Percentiles rank a stretch among this genome's conserved stretches.
These are phyloP conservation scores for Strobilomyces confusus DNA, from an alignment of 768 basidiomycete genomes.

Conservation along the genomic window DNA sequence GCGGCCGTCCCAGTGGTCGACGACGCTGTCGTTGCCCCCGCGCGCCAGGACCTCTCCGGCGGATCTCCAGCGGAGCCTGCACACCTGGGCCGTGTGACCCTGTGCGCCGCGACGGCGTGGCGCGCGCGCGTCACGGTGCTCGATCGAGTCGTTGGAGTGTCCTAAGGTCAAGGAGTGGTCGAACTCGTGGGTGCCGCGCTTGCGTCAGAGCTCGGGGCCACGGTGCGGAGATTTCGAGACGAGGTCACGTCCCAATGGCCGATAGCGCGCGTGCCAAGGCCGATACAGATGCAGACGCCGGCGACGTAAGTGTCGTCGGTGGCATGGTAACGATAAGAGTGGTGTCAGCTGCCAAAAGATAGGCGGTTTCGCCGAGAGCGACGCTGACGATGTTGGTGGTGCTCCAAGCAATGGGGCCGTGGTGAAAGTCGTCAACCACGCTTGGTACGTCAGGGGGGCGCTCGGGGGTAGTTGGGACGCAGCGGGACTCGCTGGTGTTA, in stretches of 20 bases:
- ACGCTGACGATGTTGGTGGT: conserved; percentile 84
- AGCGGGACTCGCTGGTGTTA: conserved; percentile 66
- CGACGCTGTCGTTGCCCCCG: conserved; percentile 96
- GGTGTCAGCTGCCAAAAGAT: conserved; percentile 92
- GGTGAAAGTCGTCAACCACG: conserved; percentile 92
- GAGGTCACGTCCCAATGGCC: conserved; percentile 91
- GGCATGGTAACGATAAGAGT: conserved; percentile 71
- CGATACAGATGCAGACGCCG: conserved; percentile 78
- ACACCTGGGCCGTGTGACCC: conserved; percentile 91
- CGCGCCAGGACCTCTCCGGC: conserved; percentile 91
- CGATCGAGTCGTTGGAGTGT: conserved; percentile 91
- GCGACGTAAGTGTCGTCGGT: conserved; percentile 74
- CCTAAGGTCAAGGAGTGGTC: conserved; percentile 83
- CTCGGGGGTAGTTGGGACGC: conserved; percentile 83
- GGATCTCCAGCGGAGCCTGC: conserved; percentile 83
- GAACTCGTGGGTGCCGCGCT: conserved; percentile 56
- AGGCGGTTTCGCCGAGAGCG: conserved; percentile 80
- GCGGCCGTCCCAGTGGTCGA: conserved; percentile 95
- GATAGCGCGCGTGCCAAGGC: conserved; percentile 76
- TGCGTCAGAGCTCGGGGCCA: conserved; percentile 48
- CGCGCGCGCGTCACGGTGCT: conserved; percentile 91
- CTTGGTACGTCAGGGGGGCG: conserved; percentile 95
- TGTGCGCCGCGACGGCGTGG: conserved; percentile 84
- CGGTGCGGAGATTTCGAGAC: conserved; percentile 77
- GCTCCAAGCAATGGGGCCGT: conserved; percentile 91